A percentile compares a stretch with the other conserved stretches of the same genome.
Conservation (phyloP, 2,329 filamentous ascomycete genomes). For the Trichoderma aggressivum region DNA sequence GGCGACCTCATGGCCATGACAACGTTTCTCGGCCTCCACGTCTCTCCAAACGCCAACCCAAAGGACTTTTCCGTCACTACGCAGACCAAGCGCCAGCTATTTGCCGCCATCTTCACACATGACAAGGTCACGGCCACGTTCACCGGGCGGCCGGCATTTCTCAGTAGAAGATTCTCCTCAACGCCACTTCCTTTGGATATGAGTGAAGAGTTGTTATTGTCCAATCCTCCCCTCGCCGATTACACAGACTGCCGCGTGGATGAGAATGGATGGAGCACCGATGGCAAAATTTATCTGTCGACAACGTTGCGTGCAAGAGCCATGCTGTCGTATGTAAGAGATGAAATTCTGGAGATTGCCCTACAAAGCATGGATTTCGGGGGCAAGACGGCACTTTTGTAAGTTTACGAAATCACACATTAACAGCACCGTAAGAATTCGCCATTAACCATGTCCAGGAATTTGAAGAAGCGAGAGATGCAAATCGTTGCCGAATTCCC, state of each 20-base stretch:
- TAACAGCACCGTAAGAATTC: too few species aligned
- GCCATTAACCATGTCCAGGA: background rate
- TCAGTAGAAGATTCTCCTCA: constrained; percentile 12
- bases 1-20: constrained; percentile 16
- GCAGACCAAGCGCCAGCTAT: constrained; percentile 17
- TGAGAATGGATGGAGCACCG: constrained; percentile 19
- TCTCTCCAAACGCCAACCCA: background rate
- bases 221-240: background rate
- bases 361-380: constrained; percentile 12
- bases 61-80: constrained; percentile 11
- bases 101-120: constrained; percentile 15
- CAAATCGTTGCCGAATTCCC: constrained; percentile 13
- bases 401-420: background rate
- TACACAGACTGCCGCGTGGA: constrained; percentile 7
- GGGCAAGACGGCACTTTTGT: constrained; percentile 9
- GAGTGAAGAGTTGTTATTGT: constrained; percentile 9
- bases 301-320: constrained; percentile 16
- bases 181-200: constrained; percentile 20
- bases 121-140: constrained; percentile 19
- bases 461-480: constrained; percentile 13
- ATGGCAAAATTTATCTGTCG: constrained; percentile 8
- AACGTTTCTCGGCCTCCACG: constrained; percentile 18
- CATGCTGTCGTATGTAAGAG: constrained; percentile 15
- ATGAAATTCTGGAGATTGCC: constrained; percentile 17
- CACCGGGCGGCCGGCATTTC: constrained; percentile 13